These are phyloP conservation scores for Pestalotiopsis sp. DNA, from an alignment of 2,329 filamentous ascomycete genomes.

Conservation along the genomic window DNA sequence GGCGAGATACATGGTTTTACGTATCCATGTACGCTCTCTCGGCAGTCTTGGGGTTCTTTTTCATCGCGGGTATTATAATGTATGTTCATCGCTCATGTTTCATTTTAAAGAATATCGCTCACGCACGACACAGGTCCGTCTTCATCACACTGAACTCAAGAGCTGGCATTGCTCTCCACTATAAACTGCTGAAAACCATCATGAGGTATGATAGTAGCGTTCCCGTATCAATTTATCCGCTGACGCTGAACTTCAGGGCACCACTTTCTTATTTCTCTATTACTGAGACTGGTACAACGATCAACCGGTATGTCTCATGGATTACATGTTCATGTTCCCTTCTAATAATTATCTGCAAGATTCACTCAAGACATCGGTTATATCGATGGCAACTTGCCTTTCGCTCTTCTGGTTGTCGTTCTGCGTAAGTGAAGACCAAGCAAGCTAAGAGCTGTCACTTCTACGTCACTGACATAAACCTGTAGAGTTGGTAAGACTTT, in stretches of 20 bases:
- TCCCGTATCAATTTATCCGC: neutral
- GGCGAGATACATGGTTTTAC: neutral
- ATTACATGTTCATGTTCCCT: neutral
- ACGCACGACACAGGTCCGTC: neutral
- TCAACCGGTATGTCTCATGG: neutral
- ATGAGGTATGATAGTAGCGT: neutral
- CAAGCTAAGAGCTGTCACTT: neutral
- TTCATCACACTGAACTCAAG: neutral
- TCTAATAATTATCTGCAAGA: neutral
- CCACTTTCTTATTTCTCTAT: neutral
- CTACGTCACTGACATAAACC: neutral
- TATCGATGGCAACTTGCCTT: neutral
- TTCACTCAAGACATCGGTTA: conserved; percentile 4
- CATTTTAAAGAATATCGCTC: too few species aligned
- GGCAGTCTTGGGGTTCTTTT: neutral
- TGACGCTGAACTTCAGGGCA: neutral
- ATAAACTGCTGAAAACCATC: conserved; percentile 3
- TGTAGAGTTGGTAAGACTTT: neutral
- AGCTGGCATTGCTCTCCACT: conserved; percentile 1
- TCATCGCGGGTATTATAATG: neutral
- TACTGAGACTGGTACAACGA: neutral
- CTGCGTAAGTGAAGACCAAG: conserved; percentile 1
- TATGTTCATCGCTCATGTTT: neutral
- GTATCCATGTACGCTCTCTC: conserved; percentile 1
- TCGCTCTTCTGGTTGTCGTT: neutral